A percentile compares a stretch with the other conserved stretches of the same genome.
phyloP scores from a whole-genome alignment of 441 rosid genomes.

The Gossypium davidsonii region DNA sequence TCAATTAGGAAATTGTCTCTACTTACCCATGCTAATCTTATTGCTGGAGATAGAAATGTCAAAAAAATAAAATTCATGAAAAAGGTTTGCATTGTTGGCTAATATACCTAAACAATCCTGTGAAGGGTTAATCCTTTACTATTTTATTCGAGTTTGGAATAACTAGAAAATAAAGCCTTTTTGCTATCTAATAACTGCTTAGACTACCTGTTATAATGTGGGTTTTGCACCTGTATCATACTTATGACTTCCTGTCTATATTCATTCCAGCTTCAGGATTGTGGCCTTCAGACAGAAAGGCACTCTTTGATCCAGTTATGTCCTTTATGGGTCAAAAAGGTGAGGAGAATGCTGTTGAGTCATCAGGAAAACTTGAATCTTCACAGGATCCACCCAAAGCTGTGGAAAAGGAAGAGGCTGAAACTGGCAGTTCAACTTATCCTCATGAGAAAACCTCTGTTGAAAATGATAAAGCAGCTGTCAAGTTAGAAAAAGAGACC shows the following conservation, averaged over 20 bases:
- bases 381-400: conserved; percentile 23
- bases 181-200: neutral
- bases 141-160: neutral
- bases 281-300: conserved; percentile 53
- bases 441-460: conserved; percentile 22
- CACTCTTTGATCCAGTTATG: conserved; percentile 57
- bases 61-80: neutral
- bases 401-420: conserved; percentile 37
- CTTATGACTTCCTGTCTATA: neutral
- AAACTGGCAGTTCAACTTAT: conserved; percentile 23
- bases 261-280: conserved; percentile 49
- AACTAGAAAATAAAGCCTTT: neutral
- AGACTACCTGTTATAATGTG: neutral
- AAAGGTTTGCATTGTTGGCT: neutral
- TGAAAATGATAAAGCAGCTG: conserved; percentile 37
- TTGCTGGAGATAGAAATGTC: neutral
- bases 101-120: neutral
- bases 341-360: conserved; percentile 36
- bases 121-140: neutral
- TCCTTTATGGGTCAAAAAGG: conserved; percentile 70
- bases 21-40: neutral
- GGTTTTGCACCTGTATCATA: neutral
- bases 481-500: conserved; percentile 24
- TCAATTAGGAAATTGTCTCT: neutral
- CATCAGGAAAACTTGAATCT: conserved; percentile 34